These are phyloP conservation scores for Dipteronia dyeriana DNA, from an alignment of 345 rosid genomes.

Conservation along the genomic window DNA sequence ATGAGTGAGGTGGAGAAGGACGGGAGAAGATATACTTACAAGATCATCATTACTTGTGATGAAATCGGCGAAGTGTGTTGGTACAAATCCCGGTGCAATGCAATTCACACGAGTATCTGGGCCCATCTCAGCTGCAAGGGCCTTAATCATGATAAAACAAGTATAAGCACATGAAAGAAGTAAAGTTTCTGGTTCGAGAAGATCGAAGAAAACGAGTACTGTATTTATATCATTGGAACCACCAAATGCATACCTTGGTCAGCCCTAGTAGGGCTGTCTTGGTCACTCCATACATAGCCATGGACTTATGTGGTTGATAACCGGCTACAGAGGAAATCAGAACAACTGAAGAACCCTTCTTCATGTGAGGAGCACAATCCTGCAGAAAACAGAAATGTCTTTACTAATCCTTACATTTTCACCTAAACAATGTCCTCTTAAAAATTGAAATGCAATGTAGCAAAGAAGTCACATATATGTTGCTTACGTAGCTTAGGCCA, in stretches of 20 bases:
- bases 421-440: not conserved
- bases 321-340: conserved; percentile 76
- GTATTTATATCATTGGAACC: not conserved
- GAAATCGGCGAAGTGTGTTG: conserved; percentile 72
- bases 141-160: conserved; percentile 41
- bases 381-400: conserved; percentile 24
- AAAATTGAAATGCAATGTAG: too few relatives aligned
- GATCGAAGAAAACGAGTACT: not conserved
- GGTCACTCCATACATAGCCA: conserved; percentile 92
- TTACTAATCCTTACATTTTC: not conserved
- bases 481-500: not conserved
- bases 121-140: conserved; percentile 85
- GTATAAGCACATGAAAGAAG: not conserved
- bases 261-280: conserved; percentile 94
- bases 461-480: not conserved
- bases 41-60: conserved; percentile 43
- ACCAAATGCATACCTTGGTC: conserved; percentile 55
- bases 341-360: conserved; percentile 77
- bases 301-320: conserved; percentile 56
- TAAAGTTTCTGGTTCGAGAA: not conserved
- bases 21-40: conserved; percentile 41
- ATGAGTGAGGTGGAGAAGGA: not conserved
- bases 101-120: conserved; percentile 82
- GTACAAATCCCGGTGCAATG: conserved; percentile 90
- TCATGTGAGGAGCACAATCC: conserved; percentile 81